A percentile compares a stretch with the other conserved stretches of the same genome.
Conservation (phyloP, 2,329 filamentous ascomycete genomes). For the Aspergillus nomiae region DNA sequence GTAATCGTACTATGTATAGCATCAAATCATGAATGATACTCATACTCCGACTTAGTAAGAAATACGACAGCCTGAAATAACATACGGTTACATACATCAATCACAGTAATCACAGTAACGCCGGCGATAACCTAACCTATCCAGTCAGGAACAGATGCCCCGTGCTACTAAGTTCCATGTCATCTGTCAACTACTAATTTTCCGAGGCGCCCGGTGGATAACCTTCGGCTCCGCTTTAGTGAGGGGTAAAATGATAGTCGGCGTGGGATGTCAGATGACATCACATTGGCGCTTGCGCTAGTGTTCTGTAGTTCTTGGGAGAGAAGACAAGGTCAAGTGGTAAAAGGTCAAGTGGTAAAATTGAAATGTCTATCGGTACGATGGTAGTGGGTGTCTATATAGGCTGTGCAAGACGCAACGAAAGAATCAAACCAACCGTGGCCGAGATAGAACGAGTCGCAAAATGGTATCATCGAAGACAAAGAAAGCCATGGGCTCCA, state of each 20-base stretch:
- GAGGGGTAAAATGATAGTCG: background rate
- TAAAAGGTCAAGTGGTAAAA: background rate
- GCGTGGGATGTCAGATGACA: background rate
- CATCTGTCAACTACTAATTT: background rate
- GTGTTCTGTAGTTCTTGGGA: background rate
- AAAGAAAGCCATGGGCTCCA: slow-evolving; percentile 27
- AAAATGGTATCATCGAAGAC: slow-evolving; percentile 42
- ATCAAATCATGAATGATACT: background rate
- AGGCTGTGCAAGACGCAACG: slow-evolving; percentile 14
- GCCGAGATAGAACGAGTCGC: slow-evolving; percentile 22
- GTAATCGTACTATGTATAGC: background rate
- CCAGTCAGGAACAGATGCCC: background rate
- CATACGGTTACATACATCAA: background rate
- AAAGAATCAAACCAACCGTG: slow-evolving; percentile 25
- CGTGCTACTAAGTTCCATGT: background rate
- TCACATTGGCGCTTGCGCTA: background rate
- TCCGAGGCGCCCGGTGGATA: background rate
- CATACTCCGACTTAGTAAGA: background rate
- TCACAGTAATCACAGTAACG: too few relatives aligned
- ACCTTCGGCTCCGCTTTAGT: background rate
- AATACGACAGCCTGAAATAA: background rate
- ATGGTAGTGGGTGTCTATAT: slow-evolving; percentile 22
- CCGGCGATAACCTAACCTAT: background rate
- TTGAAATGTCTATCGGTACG: slow-evolving; percentile 16
- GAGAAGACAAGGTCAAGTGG: background rate